Percentiles rank a stretch among this genome's conserved stretches.
phyloP scores from a whole-genome alignment of 78 protist species.

The slime mould (Dictyostelium discoideum) region dicty_2.7 NC_007089.4:3243001-3243500 shows the following conservation, averaged over 20 bases:
- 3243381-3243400: conserved; percentile 3
- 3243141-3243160: not conserved
- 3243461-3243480: conserved; percentile 24
- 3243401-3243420: not conserved
- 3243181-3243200: not conserved
- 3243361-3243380: conserved; percentile 7
- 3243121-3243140: not conserved
- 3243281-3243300: not conserved
- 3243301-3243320: not conserved
- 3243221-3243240: not conserved
- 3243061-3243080: not conserved
- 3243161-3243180: conserved; percentile 9
- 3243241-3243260: not conserved
- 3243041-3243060: conserved; percentile 24
- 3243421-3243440: conserved; percentile 6
- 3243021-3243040: conserved; percentile 66
- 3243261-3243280: not conserved
- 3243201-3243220: not conserved
- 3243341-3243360: not conserved
- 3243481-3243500: conserved; percentile 29
- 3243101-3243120: not conserved
- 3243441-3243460: conserved; percentile 12
- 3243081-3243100: not conserved
- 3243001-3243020: conserved; percentile 71
- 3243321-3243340: not conserved